These are phyloP conservation scores for Chrysanthemum seticuspe DNA, from an alignment of 129 eudicot genomes.

Conservation along the genomic window DNA sequence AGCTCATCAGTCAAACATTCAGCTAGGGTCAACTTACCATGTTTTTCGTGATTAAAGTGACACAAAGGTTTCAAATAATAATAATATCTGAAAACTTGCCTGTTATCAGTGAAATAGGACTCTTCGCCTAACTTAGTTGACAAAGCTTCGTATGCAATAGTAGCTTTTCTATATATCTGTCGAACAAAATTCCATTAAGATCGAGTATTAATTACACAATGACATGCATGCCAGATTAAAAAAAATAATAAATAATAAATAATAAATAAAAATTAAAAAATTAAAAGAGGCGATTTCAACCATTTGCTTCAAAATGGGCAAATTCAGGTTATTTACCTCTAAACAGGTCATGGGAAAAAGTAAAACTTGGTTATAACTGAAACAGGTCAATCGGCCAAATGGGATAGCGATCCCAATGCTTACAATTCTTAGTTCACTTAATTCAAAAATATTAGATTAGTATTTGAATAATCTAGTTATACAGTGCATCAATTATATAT, in stretches of 20 bases:
- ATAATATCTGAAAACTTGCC: slow-evolving; percentile 41
- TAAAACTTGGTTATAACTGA: not conserved
- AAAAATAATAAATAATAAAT: not conserved
- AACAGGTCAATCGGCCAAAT: not conserved
- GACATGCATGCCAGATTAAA: not conserved
- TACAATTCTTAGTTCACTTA: too few relatives aligned
- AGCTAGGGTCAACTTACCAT: slow-evolving; percentile 8
- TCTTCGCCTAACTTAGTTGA: slow-evolving; percentile 80
- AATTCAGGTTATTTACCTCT: not conserved
- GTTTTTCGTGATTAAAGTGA: slow-evolving; percentile 3
- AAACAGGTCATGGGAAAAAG: not conserved
- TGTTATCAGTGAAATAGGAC: slow-evolving; percentile 60
- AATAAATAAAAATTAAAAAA: slow-evolving; percentile 7
- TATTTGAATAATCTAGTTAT: not conserved
- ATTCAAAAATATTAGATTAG: not conserved
- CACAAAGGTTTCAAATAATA: slow-evolving; percentile 8
- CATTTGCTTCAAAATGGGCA: not conserved
- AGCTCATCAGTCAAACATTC: slow-evolving; percentile 3
- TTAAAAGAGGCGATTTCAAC: not conserved
- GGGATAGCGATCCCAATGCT: not conserved
- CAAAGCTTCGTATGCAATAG: slow-evolving; percentile 63
- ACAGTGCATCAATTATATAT: not conserved
- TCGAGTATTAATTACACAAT: not conserved
- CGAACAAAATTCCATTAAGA: slow-evolving; percentile 7
- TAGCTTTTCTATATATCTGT: slow-evolving; percentile 84